phyloP scores from a whole-genome alignment of 768 basidiomycete species.

The Chalciporus sphaerocephalus region DNA sequence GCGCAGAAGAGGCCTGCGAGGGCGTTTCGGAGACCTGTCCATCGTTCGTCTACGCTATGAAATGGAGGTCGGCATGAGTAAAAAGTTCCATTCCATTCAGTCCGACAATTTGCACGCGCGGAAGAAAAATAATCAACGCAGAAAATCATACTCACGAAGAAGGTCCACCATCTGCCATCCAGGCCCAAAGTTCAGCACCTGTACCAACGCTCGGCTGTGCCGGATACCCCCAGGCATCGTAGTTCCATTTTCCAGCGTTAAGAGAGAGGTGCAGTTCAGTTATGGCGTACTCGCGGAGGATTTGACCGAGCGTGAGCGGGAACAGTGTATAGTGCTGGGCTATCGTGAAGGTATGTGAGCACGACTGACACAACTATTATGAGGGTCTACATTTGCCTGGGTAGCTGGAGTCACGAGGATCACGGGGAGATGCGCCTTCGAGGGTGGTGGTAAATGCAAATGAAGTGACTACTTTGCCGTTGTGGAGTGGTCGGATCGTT shows the following conservation, averaged over 20 bases:
- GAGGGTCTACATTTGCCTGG: conserved; percentile 43
- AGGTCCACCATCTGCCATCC: conserved; percentile 69
- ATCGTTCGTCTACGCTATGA: conserved; percentile 67
- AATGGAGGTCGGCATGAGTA: no score
- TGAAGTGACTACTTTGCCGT: conserved; percentile 76
- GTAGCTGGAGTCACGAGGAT: conserved; percentile 45
- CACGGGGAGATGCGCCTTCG: conserved; percentile 48
- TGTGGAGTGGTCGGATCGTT: conserved; percentile 56
- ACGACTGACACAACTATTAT: background rate
- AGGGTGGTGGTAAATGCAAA: conserved; percentile 77
- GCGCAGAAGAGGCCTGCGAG: conserved; percentile 94
- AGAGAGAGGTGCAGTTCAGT: conserved; percentile 86
- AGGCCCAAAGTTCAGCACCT: conserved; percentile 88
- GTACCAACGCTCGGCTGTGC: conserved; percentile 71
- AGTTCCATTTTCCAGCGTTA: conserved; percentile 91
- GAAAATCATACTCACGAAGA: conserved; percentile 40
- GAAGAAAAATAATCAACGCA: background rate
- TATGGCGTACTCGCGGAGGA: conserved; percentile 79
- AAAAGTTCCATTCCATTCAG: background rate
- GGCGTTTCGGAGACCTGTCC: conserved; percentile 83
- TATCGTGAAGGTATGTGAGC: conserved; percentile 29
- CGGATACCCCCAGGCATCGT: conserved; percentile 78
- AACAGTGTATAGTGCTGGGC: conserved; percentile 86
- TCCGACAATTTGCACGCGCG: background rate
- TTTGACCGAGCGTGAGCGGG: conserved; percentile 81